Percentiles rank a stretch among this genome's conserved stretches.
Evolutionary conservation across 148 eudicot species (phyloP).

Genomic region (Beta vulgaris): DNA sequence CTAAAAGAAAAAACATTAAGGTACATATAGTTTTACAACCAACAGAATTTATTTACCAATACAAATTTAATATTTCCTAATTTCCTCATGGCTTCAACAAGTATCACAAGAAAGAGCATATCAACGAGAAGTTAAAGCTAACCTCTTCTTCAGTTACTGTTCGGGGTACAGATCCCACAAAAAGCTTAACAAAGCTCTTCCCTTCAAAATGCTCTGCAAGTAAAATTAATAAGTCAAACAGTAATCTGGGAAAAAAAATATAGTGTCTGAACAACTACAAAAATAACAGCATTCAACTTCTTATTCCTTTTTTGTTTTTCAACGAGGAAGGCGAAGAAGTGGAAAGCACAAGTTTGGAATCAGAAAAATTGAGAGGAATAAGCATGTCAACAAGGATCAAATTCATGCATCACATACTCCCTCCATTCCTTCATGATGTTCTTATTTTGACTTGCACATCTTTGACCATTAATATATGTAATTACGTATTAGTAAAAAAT

Average conservation of each 20-base stretch:
- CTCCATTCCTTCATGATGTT: no score
- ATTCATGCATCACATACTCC: not conserved
- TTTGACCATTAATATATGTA: no score
- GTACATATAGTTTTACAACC: not conserved
- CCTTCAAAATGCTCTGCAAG: slow-evolving; percentile 54
- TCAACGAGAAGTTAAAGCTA: slow-evolving; percentile 29
- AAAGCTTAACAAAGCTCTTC: slow-evolving; percentile 66
- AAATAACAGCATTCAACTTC: not conserved
- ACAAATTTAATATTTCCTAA: no score
- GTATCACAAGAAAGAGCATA: not conserved
- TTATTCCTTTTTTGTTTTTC: not conserved
- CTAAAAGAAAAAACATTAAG: not conserved
- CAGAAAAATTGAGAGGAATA: not conserved
- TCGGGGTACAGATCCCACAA: slow-evolving; percentile 91
- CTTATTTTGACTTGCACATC: no score
- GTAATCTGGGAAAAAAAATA: not conserved
- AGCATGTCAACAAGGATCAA: not conserved
- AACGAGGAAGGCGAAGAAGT: not conserved
- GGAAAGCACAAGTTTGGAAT: not conserved
- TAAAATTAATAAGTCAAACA: slow-evolving; percentile 15
- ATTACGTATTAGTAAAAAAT: no score
- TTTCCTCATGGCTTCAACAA: no score
- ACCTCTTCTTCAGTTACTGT: slow-evolving; percentile 84
- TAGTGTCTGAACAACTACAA: not conserved
- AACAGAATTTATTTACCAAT: not conserved